Evolutionary conservation across 2,329 filamentous ascomycete genomes (phyloP), one percentile per base, ranked within the genome.

Genomic region (Aspergillus novoparasiticus): DNA sequence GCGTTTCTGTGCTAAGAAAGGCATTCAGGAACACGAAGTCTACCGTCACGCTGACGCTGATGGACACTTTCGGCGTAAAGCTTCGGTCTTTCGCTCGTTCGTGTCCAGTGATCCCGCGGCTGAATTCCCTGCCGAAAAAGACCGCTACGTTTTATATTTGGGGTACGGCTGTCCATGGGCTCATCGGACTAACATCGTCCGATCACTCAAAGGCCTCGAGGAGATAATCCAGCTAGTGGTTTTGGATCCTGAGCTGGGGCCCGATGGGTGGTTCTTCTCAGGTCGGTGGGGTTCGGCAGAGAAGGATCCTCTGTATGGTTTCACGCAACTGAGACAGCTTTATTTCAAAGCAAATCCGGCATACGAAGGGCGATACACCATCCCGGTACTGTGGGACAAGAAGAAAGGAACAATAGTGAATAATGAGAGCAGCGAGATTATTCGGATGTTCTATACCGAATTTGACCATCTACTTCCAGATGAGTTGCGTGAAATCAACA

Each of bases 371-470:
- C 85, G 92, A 16, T 94, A 92, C 76, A 96, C 92, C 0, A 92
- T 96, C 8, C 93, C 93, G 0, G 88, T 91, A 28, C 82, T 96
- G 58, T 96, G 90, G 80, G 92, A 96, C 79, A 92, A 87, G 80
- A 88, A 90, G 81, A 80, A 82, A 59, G 85, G 88, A 72, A 86
- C 83, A 10, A 94, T 96, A 71, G 92, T 96, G 66, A 94, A 86
- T 84, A 96, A 96, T 70, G 93, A 96, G 83, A 93, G 90, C 76
- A 90, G 87, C 69, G 93, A 96, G 81, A 95, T 96, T 75, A 87
- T 96, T 71, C 87, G 93, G 69, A 95, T 96, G 90, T 81, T 96
- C 60, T 90, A 90, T 71, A 83, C 82, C 23, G 90, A 86, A 74
- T 97, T 97, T 72, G 88, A 97, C 72, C 83, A 85, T 57, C 75